Conservation (phyloP, 2,329 filamentous ascomycete genomes). For the Drechslerella dactyloides region DNA sequence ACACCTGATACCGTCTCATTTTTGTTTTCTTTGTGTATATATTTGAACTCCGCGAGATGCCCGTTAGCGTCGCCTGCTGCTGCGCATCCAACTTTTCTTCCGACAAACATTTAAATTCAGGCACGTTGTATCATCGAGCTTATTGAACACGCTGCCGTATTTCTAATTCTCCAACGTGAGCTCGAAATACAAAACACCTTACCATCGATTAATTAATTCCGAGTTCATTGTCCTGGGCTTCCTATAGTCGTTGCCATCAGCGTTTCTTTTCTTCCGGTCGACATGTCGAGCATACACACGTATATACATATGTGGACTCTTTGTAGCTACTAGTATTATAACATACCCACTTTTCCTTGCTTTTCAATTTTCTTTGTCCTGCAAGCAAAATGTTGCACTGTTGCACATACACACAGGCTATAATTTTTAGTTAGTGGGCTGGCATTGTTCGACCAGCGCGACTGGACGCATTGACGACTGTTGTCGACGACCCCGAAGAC, state of each 20-base stretch:
- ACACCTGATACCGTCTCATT: neutral
- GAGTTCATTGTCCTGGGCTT: neutral
- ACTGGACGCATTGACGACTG: neutral
- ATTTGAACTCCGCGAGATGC: neutral
- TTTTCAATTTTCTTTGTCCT: slow-evolving; percentile 1
- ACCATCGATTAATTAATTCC: slow-evolving; percentile 4
- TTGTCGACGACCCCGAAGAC: neutral
- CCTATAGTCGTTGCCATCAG: neutral
- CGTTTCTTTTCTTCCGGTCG: slow-evolving; percentile 4
- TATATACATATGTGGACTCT: neutral
- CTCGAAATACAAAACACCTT: neutral
- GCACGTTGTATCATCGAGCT: too few relatives aligned
- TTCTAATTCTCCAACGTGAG: neutral
- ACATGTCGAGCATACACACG: slow-evolving; percentile 8
- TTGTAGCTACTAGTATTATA: neutral
- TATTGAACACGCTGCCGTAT: too few relatives aligned
- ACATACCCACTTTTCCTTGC: neutral
- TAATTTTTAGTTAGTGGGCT: neutral
- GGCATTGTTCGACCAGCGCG: neutral
- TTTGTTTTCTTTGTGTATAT: neutral
- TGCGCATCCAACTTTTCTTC: neutral
- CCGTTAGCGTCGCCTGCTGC: neutral
- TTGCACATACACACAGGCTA: neutral
- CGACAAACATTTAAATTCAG: neutral
- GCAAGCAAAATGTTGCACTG: neutral